Evolutionary conservation across 108 stramenopile genomes (phyloP).

Genomic region (Pseudonitzschia pungens): DNA sequence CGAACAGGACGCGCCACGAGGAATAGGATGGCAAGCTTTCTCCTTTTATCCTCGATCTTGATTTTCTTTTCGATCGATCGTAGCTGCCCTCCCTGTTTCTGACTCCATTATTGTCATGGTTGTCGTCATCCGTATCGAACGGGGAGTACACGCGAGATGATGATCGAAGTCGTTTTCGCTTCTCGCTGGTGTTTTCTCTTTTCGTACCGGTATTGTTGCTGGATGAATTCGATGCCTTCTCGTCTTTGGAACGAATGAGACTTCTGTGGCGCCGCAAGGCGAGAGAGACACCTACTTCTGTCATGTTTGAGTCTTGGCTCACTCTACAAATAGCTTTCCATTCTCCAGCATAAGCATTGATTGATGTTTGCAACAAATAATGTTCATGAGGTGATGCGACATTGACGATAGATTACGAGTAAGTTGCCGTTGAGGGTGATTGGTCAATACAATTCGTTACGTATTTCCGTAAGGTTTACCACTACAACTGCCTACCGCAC

Average conservation of each 20-base stretch:
- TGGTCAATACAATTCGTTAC: too few species aligned
- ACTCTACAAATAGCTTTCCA: background rate
- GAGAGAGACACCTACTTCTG: conserved; percentile 34
- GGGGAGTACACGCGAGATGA: background rate
- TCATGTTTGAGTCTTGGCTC: background rate
- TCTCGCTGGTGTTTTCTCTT: background rate
- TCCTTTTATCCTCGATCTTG: background rate
- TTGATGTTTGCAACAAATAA: too few species aligned
- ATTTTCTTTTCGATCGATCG: background rate
- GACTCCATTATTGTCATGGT: background rate
- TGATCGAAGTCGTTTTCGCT: conserved; percentile 13
- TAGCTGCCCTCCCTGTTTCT: background rate
- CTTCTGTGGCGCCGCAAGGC: conserved; percentile 24
- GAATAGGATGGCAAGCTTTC: conserved; percentile 18
- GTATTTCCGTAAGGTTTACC: too few species aligned
- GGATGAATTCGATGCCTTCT: background rate
- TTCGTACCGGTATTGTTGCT: background rate
- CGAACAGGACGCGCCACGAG: conserved; percentile 34
- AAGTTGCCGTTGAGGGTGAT: too few species aligned
- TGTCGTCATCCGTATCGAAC: background rate
- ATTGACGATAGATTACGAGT: too few species aligned
- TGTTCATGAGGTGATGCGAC: too few species aligned
- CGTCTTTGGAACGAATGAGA: conserved; percentile 13
- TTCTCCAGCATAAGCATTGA: background rate
- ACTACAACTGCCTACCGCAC: too few species aligned